A percentile compares a stretch with the other conserved stretches of the same genome.
Conservation (phyloP, 257 asterid species). For the Apocynum venetum region DNA sequence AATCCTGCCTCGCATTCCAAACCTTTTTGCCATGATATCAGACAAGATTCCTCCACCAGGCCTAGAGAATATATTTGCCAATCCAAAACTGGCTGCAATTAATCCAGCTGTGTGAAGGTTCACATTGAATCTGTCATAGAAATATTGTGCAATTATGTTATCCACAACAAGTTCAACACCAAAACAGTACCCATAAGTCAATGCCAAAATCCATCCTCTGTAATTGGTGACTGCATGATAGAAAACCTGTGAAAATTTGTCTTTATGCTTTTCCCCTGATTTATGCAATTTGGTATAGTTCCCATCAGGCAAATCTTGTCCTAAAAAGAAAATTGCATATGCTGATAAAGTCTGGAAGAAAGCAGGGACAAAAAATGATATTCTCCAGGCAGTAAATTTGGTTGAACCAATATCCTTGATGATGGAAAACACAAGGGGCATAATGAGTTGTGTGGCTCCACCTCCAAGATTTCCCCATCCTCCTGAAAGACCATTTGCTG, state of each 20-base stretch:
- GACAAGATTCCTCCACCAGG: constrained; percentile 86
- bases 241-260: constrained; percentile 36
- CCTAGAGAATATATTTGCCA: constrained; percentile 66
- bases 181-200: constrained; percentile 81
- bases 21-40: constrained; percentile 50
- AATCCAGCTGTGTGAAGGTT: constrained; percentile 74
- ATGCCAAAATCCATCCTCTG: constrained; percentile 75
- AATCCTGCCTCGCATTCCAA: constrained; percentile 80
- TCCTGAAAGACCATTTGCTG: constrained; percentile 78
- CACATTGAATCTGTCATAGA: constrained; percentile 63
- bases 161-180: constrained; percentile 80
- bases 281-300: constrained; percentile 53
- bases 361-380: constrained; percentile 74
- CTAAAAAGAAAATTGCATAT: constrained; percentile 59
- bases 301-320: constrained; percentile 84
- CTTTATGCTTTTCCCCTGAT: constrained; percentile 70
- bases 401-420: constrained; percentile 44
- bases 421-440: constrained; percentile 60
- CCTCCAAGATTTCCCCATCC: constrained; percentile 99
- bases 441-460: constrained; percentile 79
- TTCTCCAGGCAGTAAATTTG: constrained; percentile 73
- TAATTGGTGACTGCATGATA: constrained; percentile 47
- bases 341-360: constrained; percentile 63
- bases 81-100: constrained; percentile 81
- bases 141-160: constrained; percentile 80